Conservation (phyloP, 2,329 filamentous ascomycete genomes). For the Aquanectria penicillioides region DNA sequence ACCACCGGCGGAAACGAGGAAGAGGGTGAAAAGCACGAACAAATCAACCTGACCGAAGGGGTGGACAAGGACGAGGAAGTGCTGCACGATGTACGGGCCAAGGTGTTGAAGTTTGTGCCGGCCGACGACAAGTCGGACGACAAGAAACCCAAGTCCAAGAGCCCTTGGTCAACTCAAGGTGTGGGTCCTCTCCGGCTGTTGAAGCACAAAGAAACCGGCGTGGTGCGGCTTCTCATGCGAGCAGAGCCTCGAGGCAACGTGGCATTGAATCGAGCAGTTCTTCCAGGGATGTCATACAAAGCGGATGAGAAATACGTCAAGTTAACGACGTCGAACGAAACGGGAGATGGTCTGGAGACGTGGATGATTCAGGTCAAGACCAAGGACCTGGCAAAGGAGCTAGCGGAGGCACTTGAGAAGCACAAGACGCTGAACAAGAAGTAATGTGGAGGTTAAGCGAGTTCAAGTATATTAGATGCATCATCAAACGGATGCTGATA, state of each 20-base stretch:
- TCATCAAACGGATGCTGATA: slow-evolving; percentile 30
- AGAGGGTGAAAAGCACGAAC: slow-evolving; percentile 70
- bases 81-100: slow-evolving; percentile 76
- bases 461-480: slow-evolving; percentile 39
- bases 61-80: slow-evolving; percentile 78
- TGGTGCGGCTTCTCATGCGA: slow-evolving; percentile 75
- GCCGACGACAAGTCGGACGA: slow-evolving; percentile 58
- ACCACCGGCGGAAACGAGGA: slow-evolving; percentile 57
- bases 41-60: slow-evolving; percentile 74
- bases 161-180: slow-evolving; percentile 75
- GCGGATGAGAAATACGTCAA: slow-evolving; percentile 69
- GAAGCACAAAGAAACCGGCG: slow-evolving; percentile 75
- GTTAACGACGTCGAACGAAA: slow-evolving; percentile 65
- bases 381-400: slow-evolving; percentile 62
- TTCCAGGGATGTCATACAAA: slow-evolving; percentile 71
- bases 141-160: slow-evolving; percentile 59
- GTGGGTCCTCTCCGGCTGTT: slow-evolving; percentile 78
- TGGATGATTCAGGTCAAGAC: slow-evolving; percentile 80
- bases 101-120: slow-evolving; percentile 70
- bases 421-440: slow-evolving; percentile 67
- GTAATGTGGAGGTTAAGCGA: slow-evolving; percentile 41
- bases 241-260: slow-evolving; percentile 80
- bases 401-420: slow-evolving; percentile 63
- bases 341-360: slow-evolving; percentile 69
- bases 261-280: slow-evolving; percentile 74